Evolutionary conservation across 768 basidiomycete genomes (phyloP).

Genomic region (Filobasidium floriforme): DNA sequence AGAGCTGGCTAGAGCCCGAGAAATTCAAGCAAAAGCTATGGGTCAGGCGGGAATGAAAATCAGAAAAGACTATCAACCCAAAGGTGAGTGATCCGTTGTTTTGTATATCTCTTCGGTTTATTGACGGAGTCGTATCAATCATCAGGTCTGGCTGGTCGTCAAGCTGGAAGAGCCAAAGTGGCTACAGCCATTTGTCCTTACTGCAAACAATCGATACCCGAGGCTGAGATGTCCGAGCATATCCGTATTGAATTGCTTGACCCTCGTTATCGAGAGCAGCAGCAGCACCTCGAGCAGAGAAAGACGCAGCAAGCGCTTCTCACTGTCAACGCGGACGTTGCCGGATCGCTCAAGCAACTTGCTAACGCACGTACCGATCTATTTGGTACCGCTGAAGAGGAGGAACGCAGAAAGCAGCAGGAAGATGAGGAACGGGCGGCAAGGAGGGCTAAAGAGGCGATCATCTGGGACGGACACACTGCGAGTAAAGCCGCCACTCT

Average conservation of each 20-base stretch:
- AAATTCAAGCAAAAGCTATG: slow-evolving; percentile 63
- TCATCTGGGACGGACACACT: slow-evolving; percentile 98
- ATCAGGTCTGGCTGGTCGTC: slow-evolving; percentile 30
- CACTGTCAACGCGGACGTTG: slow-evolving; percentile 69
- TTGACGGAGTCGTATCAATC: not conserved
- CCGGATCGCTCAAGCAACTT: slow-evolving; percentile 82
- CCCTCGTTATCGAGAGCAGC: slow-evolving; percentile 95
- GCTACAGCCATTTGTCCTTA: slow-evolving; percentile 81
- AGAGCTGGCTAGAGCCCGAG: slow-evolving; percentile 68
- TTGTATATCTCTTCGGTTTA: not conserved
- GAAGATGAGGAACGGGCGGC: slow-evolving; percentile 76
- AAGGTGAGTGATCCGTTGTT: slow-evolving; percentile 53
- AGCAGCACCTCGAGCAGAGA: slow-evolving; percentile 77
- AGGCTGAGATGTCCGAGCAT: slow-evolving; percentile 92
- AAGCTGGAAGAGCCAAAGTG: slow-evolving; percentile 55
- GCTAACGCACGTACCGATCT: slow-evolving; percentile 95
- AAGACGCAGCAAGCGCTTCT: slow-evolving; percentile 55
- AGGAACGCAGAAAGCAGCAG: slow-evolving; percentile 65
- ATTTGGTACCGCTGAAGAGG: slow-evolving; percentile 88
- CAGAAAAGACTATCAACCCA: slow-evolving; percentile 84
- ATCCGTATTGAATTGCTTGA: slow-evolving; percentile 97
- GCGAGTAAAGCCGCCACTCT: slow-evolving; percentile 84
- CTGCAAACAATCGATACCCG: slow-evolving; percentile 91
- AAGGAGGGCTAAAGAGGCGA: slow-evolving; percentile 83
- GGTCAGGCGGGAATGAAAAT: slow-evolving; percentile 41